Evolutionary conservation across 306 rosid species (phyloP).

Genomic region (Ceratonia siliqua): DNA sequence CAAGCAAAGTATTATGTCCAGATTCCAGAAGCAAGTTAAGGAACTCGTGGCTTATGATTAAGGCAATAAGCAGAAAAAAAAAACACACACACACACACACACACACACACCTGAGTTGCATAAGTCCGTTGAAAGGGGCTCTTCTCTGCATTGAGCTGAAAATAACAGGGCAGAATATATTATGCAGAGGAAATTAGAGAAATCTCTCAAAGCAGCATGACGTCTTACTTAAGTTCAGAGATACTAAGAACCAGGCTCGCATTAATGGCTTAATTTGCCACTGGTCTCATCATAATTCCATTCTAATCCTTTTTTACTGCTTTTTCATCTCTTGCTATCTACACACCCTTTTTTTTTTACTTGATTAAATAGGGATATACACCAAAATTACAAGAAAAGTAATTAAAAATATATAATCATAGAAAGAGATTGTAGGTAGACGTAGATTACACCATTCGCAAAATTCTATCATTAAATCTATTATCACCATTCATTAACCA

Average conservation of each 20-base stretch:
- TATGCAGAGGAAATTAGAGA: not conserved
- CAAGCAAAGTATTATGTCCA: not conserved
- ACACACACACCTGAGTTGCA: slow-evolving; percentile 82
- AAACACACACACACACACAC: too few relatives aligned
- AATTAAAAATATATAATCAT: not conserved
- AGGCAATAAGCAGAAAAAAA: slow-evolving; percentile 20
- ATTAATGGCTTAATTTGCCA: not conserved
- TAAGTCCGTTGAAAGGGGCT: slow-evolving; percentile 99
- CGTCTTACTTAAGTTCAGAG: not conserved
- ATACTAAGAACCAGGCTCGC: slow-evolving; percentile 15
- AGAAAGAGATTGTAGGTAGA: not conserved
- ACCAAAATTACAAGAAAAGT: not conserved
- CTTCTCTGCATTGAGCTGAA: slow-evolving; percentile 93
- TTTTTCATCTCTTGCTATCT: not conserved
- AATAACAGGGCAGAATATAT: slow-evolving; percentile 35
- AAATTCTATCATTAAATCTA: not conserved
- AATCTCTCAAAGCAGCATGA: slow-evolving; percentile 19
- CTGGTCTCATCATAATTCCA: not conserved
- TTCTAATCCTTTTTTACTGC: not conserved
- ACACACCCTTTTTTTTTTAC: not conserved
- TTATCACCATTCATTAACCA: not conserved
- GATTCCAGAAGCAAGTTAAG: slow-evolving; percentile 25
- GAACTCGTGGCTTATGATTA: not conserved
- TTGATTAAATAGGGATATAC: not conserved
- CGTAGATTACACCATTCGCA: not conserved